These are phyloP conservation scores for Oidiodendron maius DNA, from an alignment of 495 filamentous ascomycete species.

Conservation along the genomic window DNA sequence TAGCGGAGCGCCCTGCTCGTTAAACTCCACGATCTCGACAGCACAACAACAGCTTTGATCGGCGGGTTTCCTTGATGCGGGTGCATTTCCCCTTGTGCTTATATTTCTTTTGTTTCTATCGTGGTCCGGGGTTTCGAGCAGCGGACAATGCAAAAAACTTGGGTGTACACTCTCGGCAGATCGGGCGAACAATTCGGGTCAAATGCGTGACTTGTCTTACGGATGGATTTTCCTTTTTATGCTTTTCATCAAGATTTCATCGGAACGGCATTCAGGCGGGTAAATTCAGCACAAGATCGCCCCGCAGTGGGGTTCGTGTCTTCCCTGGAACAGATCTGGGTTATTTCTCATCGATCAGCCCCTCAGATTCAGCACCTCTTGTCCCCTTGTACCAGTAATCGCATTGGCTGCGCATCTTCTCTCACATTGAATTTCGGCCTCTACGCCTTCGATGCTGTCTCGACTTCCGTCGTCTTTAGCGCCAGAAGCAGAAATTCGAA, in stretches of 20 bases:
- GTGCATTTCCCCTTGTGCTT: constrained; percentile 20
- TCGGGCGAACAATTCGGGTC: constrained; percentile 17
- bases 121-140: constrained; percentile 25
- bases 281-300: constrained; percentile 17
- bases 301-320: constrained; percentile 15
- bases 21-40: constrained; percentile 23
- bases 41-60: constrained; percentile 23
- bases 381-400: constrained; percentile 25
- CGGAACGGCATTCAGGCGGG: constrained; percentile 21
- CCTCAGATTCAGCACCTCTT: constrained; percentile 25
- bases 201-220: constrained; percentile 16
- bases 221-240: constrained; percentile 22
- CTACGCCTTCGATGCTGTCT: constrained; percentile 16
- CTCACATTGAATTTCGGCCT: constrained; percentile 12
- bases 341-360: constrained; percentile 17
- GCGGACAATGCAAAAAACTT: constrained; percentile 23
- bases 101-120: constrained; percentile 23
- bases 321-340: constrained; percentile 18
- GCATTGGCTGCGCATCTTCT: constrained; percentile 21
- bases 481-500: constrained; percentile 19
- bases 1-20: constrained; percentile 27
- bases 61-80: constrained; percentile 26
- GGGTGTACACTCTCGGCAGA: constrained; percentile 20
- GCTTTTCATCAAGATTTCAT: constrained; percentile 18
- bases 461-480: constrained; percentile 21